These are phyloP conservation scores for Globisporangium irregulare DNA, from an alignment of 352 stramenopile genomes.

Conservation along the genomic window DNA sequence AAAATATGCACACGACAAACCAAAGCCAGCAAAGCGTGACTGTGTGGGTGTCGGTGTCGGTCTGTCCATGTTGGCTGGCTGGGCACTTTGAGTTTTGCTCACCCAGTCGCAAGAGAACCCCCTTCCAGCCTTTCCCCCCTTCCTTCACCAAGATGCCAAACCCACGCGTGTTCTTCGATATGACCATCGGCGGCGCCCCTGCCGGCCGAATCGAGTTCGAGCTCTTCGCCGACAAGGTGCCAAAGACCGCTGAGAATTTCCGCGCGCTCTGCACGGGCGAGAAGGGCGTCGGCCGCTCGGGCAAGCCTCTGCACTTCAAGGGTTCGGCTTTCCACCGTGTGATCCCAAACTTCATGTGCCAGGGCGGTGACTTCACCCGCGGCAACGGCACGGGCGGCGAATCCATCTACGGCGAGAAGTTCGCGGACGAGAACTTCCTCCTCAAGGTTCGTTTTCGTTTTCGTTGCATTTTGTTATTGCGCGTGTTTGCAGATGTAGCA, in stretches of 20 bases:
- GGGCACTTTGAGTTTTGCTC: slow-evolving; percentile 30
- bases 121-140: not conserved
- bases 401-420: slow-evolving; percentile 95
- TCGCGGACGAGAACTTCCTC: slow-evolving; percentile 97
- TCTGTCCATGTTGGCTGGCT: not conserved
- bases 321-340: slow-evolving; percentile 91
- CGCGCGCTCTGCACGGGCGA: slow-evolving; percentile 53
- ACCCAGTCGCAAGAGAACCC: slow-evolving; percentile 27
- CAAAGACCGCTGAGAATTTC: slow-evolving; percentile 62
- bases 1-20: not conserved
- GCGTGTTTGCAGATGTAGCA: not conserved
- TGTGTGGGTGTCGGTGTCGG: not conserved
- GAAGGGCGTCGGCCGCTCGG: slow-evolving; percentile 55
- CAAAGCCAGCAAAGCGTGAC: not conserved
- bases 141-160: slow-evolving; percentile 68
- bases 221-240: slow-evolving; percentile 86
- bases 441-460: slow-evolving; percentile 40
- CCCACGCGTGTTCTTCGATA: slow-evolving; percentile 97
- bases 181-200: slow-evolving; percentile 91
- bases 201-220: slow-evolving; percentile 90
- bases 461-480: not conserved
- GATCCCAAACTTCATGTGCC: slow-evolving; percentile 94
- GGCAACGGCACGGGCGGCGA: slow-evolving; percentile 92
- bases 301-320: slow-evolving; percentile 86
- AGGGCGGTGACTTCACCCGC: slow-evolving; percentile 94